phyloP scores from a whole-genome alignment of 169 alveolate species.

The Perkinsus olseni region DNA sequence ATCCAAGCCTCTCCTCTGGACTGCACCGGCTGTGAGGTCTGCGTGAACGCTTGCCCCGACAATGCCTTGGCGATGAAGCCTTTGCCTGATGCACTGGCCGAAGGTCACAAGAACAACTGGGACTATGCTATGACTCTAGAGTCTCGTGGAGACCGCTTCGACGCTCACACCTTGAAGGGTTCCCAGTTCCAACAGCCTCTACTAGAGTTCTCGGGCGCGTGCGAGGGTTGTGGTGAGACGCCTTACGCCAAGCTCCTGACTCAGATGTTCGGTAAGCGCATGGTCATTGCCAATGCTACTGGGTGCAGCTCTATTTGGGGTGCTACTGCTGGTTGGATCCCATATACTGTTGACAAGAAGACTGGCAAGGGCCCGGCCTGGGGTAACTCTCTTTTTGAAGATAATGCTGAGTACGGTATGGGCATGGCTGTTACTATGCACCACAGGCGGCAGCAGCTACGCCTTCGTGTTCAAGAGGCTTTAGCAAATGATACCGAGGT shows the following conservation, averaged over 20 bases:
- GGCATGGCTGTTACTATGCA: constrained; percentile 39
- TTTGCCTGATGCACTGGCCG: constrained; percentile 17
- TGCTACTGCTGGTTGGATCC: constrained; percentile 47
- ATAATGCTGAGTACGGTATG: constrained; percentile 54
- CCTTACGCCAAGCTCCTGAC: constrained; percentile 54
- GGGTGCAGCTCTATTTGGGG: constrained; percentile 58
- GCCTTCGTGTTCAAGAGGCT: background rate
- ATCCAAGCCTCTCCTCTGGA: constrained; percentile 50
- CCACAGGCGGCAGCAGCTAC: constrained; percentile 6
- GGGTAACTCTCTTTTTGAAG: constrained; percentile 56
- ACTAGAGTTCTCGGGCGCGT: constrained; percentile 54
- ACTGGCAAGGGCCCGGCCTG: constrained; percentile 47
- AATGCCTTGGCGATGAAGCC: constrained; percentile 42
- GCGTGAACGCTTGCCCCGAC: constrained; percentile 52
- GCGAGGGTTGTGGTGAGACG: constrained; percentile 60
- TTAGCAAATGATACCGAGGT: background rate
- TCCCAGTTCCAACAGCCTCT: constrained; percentile 49
- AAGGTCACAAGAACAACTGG: constrained; percentile 37
- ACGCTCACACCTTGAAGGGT: constrained; percentile 43
- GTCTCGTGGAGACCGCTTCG: constrained; percentile 36
- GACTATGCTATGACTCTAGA: constrained; percentile 37
- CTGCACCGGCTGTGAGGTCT: constrained; percentile 56
- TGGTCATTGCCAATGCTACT: constrained; percentile 53
- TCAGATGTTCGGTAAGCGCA: constrained; percentile 46
- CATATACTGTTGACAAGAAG: constrained; percentile 35